Percentiles rank a stretch among this genome's conserved stretches.
phyloP scores from a whole-genome alignment of 441 rosid species.

The Arabidopsis hybrid region DNA sequence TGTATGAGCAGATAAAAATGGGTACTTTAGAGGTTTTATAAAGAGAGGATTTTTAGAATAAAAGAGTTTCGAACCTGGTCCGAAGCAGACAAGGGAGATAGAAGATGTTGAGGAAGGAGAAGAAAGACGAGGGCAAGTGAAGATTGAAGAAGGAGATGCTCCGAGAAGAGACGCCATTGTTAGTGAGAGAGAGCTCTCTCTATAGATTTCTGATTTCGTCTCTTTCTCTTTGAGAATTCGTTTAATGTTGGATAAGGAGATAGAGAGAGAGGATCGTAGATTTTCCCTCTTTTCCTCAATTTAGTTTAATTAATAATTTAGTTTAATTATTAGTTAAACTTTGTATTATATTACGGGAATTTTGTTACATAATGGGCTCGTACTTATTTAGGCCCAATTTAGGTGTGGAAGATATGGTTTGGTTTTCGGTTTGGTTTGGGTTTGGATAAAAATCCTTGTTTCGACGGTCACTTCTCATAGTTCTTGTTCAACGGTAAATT shows the following conservation, averaged over 20 bases:
- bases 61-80: slow-evolving; percentile 44
- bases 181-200: slow-evolving; percentile 1
- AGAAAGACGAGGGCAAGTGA: slow-evolving; percentile 52
- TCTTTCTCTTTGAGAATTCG: slow-evolving; percentile 19
- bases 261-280: slow-evolving; percentile 25
- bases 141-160: slow-evolving; percentile 53
- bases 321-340: too few species aligned
- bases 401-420: too few species aligned
- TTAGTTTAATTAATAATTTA: too few species aligned
- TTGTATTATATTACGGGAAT: too few species aligned
- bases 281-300: not conserved
- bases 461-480: too few species aligned
- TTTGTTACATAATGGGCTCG: too few species aligned
- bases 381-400: too few species aligned
- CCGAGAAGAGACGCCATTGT: slow-evolving; percentile 69
- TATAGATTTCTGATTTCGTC: slow-evolving; percentile 25
- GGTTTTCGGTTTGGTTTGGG: too few species aligned
- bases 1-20: not conserved
- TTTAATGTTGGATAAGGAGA: slow-evolving; percentile 60
- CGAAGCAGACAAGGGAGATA: slow-evolving; percentile 47
- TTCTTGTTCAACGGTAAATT: too few species aligned
- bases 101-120: slow-evolving; percentile 47
- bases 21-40: not conserved
- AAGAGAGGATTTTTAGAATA: slow-evolving; percentile 8
- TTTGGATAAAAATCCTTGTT: too few species aligned